phyloP scores from a whole-genome alignment of 208 protist genomes.

The Trypanosoma rangeli region DNA sequence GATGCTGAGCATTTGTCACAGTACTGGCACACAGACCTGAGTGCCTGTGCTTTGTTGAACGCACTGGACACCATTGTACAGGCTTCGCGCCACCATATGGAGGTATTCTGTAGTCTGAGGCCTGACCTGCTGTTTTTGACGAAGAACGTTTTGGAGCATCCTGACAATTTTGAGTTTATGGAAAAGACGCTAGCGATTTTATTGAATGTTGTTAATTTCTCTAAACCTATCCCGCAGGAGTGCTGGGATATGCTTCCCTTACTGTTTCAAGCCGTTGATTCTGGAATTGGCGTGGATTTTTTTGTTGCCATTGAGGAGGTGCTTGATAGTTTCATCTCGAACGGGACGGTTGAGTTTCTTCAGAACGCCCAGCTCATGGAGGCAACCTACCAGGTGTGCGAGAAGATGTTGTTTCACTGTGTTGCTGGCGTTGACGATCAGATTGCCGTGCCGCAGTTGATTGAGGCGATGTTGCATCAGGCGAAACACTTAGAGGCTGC shows the following conservation, averaged over 20 bases:
- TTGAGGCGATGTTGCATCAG: conserved; percentile 86
- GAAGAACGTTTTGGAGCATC: conserved; percentile 52
- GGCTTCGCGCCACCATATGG: conserved; percentile 48
- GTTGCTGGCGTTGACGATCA: conserved; percentile 52
- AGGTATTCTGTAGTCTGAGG: conserved; percentile 48
- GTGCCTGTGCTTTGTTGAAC: conserved; percentile 67
- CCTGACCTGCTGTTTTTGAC: conserved; percentile 65
- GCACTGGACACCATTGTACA: conserved; percentile 76
- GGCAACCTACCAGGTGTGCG: conserved; percentile 60
- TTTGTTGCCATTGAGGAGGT: conserved; percentile 81
- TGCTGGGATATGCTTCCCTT: conserved; percentile 71
- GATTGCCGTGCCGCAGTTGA: conserved; percentile 69
- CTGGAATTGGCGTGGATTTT: conserved; percentile 83
- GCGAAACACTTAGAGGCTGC: conserved; percentile 53
- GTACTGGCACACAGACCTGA: conserved; percentile 70
- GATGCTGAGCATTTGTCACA: conserved; percentile 32
- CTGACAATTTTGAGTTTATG: conserved; percentile 82
- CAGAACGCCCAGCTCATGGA: conserved; percentile 68
- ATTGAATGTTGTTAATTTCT: conserved; percentile 63
- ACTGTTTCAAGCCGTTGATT: conserved; percentile 64
- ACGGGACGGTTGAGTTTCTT: conserved; percentile 60
- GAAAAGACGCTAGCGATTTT: conserved; percentile 81
- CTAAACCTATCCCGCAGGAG: conserved; percentile 60
- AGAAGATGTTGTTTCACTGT: conserved; percentile 80
- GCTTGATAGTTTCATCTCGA: conserved; percentile 82